phyloP scores from a whole-genome alignment of 2,329 filamentous ascomycete genomes.

The Simplicillium sp. region DNA sequence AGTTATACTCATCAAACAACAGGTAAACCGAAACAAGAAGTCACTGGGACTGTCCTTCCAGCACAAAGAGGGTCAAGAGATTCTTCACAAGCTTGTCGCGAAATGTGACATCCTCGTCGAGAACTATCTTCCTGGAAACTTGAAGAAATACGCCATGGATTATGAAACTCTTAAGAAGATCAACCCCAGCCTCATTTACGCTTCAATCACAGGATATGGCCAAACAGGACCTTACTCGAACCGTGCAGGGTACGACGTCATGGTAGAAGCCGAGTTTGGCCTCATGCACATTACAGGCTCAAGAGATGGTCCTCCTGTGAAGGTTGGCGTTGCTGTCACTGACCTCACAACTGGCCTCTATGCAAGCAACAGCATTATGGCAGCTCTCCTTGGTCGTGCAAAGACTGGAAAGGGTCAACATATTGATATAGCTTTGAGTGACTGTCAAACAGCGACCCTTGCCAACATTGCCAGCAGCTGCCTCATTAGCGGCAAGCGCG shows the following conservation, averaged over 20 bases:
- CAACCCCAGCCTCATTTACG: constrained; percentile 84
- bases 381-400: constrained; percentile 68
- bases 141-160: constrained; percentile 88
- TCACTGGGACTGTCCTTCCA: constrained; percentile 88
- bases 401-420: constrained; percentile 78
- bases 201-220: constrained; percentile 93
- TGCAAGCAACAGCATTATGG: constrained; percentile 92
- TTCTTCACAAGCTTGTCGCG: constrained; percentile 75
- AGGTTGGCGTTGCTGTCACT: constrained; percentile 94
- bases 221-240: constrained; percentile 86
- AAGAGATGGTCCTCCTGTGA: constrained; percentile 82
- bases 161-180: constrained; percentile 71
- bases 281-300: constrained; percentile 96
- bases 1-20: constrained; percentile 8
- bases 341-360: constrained; percentile 94
- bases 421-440: constrained; percentile 82
- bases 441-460: constrained; percentile 89
- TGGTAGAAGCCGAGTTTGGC: constrained; percentile 97
- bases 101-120: constrained; percentile 91
- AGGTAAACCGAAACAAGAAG: constrained; percentile 97
- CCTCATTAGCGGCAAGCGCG: constrained; percentile 77
- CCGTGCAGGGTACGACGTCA: constrained; percentile 93
- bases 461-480: constrained; percentile 94
- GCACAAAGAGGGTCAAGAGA: constrained; percentile 70
- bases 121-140: constrained; percentile 84